phyloP scores from a whole-genome alignment of 768 basidiomycete species.

The Cystobasidium ongulense region DNA sequence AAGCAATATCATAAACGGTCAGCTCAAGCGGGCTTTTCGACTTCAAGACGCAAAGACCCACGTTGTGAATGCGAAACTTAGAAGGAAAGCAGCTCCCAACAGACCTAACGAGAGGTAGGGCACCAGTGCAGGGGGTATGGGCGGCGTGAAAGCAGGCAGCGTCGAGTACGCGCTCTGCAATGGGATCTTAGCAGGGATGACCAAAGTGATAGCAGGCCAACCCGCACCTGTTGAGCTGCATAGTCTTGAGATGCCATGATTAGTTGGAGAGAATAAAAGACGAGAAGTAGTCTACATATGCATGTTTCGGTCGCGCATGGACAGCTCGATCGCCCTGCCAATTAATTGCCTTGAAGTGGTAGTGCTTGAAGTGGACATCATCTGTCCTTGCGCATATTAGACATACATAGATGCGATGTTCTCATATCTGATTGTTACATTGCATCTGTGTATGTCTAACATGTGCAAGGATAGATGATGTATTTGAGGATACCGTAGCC shows the following conservation, averaged over 20 bases:
- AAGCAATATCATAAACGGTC: no score
- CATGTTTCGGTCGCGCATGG: not conserved
- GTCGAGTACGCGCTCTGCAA: not conserved
- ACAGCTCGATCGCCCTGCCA: not conserved
- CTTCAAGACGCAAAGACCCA: not conserved
- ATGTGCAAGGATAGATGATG: no score
- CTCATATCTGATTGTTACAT: no score
- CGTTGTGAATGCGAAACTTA: conserved; percentile 12
- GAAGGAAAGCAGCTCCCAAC: conserved; percentile 1
- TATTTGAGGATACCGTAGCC: no score
- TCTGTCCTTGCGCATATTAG: no score
- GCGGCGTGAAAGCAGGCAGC: not conserved
- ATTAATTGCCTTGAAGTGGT: no score
- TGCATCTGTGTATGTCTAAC: no score
- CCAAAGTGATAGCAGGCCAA: not conserved
- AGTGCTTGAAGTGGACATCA: no score
- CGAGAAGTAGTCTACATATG: not conserved
- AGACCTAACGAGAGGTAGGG: conserved; percentile 1
- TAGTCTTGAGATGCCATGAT: conserved; percentile 4
- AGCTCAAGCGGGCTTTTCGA: no score
- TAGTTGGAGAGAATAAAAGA: not conserved
- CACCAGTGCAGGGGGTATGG: not conserved
- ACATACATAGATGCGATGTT: no score
- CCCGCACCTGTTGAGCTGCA: conserved; percentile 5
- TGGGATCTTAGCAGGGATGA: not conserved